Conservation (phyloP, 345 rosid genomes). For the Ailanthus altissimus region DNA sequence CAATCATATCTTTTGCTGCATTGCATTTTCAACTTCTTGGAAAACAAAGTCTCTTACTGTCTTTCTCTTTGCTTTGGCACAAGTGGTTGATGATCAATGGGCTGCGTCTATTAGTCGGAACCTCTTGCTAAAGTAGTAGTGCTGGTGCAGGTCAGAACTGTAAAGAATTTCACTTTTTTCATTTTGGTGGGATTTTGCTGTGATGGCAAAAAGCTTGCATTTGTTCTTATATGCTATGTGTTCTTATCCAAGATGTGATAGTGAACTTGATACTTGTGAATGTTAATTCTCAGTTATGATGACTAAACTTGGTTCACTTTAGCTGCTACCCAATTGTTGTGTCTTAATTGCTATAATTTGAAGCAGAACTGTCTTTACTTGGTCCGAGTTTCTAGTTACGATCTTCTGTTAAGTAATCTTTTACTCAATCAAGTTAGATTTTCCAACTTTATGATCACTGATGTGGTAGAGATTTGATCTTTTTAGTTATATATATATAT, state of each 20-base stretch:
- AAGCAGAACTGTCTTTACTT: neutral
- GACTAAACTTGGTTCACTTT: neutral
- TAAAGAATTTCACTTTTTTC: neutral
- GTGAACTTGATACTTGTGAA: neutral
- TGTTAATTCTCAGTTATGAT: neutral
- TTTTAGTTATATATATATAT: neutral
- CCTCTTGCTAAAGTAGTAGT: neutral
- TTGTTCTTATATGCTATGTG: neutral
- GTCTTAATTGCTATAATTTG: neutral
- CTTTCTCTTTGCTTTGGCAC: neutral
- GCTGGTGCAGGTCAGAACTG: neutral
- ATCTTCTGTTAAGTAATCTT: neutral
- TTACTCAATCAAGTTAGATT: neutral
- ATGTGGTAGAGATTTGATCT: neutral
- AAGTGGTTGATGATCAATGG: neutral
- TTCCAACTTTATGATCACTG: neutral
- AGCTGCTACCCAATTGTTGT: neutral
- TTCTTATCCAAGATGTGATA: neutral
- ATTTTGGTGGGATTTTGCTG: neutral
- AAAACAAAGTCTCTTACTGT: neutral
- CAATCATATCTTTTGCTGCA: neutral
- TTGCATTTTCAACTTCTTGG: neutral
- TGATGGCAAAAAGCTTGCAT: neutral
- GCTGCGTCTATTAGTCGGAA: neutral
- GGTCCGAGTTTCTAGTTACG: neutral